These are phyloP conservation scores for Cytospora piceae DNA, from an alignment of 2,329 filamentous ascomycete genomes.

Conservation along the genomic window DNA sequence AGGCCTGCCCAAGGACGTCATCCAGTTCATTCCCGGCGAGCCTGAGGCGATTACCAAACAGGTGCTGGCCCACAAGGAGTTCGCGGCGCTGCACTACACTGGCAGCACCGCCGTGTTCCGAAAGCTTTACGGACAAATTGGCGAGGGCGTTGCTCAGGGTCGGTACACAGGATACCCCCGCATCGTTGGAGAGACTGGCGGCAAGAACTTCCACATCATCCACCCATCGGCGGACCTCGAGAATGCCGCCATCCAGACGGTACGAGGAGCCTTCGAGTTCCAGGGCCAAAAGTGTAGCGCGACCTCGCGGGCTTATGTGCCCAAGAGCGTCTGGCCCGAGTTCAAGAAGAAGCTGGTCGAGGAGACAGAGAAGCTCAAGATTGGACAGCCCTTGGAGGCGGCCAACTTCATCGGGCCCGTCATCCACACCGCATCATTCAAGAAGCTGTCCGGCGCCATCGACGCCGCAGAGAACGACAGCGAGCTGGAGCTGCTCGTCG, in stretches of 20 bases:
- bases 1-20: constrained; percentile 84
- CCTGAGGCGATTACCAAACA: constrained; percentile 80
- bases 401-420: constrained; percentile 52
- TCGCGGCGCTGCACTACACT: constrained; percentile 93
- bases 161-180: constrained; percentile 76
- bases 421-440: constrained; percentile 51
- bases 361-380: constrained; percentile 40
- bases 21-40: constrained; percentile 91
- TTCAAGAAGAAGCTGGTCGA: constrained; percentile 45
- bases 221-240: constrained; percentile 51
- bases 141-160: constrained; percentile 76
- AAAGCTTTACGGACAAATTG: constrained; percentile 84
- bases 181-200: constrained; percentile 55
- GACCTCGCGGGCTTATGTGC: constrained; percentile 58
- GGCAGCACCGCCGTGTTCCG: constrained; percentile 92
- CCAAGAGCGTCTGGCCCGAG: constrained; percentile 46
- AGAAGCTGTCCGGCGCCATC: constrained; percentile 49
- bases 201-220: constrained; percentile 58
- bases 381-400: constrained; percentile 40
- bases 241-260: constrained; percentile 51
- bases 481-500: constrained; percentile 47
- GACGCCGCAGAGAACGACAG: constrained; percentile 49
- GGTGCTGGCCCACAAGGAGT: constrained; percentile 76
- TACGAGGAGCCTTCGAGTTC: constrained; percentile 55
- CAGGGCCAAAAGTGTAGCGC: constrained; percentile 58